Evolutionary conservation across 768 basidiomycete genomes (phyloP), one percentile per base, ranked within the genome.

Genomic region (Mrakia blollopis): DNA sequence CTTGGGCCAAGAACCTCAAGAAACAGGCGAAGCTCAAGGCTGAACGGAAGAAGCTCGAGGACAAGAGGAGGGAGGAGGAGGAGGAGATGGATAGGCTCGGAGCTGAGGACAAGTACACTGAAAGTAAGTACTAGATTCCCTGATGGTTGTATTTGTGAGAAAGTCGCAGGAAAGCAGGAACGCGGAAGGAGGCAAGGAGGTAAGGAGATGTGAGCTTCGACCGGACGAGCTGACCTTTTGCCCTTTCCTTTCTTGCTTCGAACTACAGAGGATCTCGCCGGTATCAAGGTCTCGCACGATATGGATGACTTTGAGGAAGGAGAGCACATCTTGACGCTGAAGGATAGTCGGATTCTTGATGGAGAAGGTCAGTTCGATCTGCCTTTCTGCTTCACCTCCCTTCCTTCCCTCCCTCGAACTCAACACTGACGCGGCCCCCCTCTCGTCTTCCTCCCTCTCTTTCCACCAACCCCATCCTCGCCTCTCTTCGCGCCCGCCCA

Each of bases 251-350:
- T 62, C 52, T n/a, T 18, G 10, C n/a, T 68, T 73, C n/a, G n/a
- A 41, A 70, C 57, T n/a, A 9, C 81, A 95, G 93, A 90, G 86
- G 94, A 97, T 85, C 88, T 98, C 80, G 89, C 87, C 78, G 97
- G 97, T 65, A 86, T 99, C 79, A 98, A 97, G 88, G 97, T 98
- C 83, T 90, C 88, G 86, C 97, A 98, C 85, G 94, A 92, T 87
- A 90, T 95, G 80, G 91, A 94, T 77, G 91, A 88, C 80, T 87
- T 99, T 84, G 92, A 90, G 79, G 94, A 96, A 84, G 95, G 96
- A 80, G 93, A 92, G 80, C 90, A 90, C 80, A 93, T 99, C 86
- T 90, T 99, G 80, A 99, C 97, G 5, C 86, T 98, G 82, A 97
- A 97, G 88, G 96, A 98, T 82, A 91, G 90, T 81, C 91, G 94